Evolutionary conservation across 768 basidiomycete genomes (phyloP).

Genomic region (Albatrellus ellisii): DNA sequence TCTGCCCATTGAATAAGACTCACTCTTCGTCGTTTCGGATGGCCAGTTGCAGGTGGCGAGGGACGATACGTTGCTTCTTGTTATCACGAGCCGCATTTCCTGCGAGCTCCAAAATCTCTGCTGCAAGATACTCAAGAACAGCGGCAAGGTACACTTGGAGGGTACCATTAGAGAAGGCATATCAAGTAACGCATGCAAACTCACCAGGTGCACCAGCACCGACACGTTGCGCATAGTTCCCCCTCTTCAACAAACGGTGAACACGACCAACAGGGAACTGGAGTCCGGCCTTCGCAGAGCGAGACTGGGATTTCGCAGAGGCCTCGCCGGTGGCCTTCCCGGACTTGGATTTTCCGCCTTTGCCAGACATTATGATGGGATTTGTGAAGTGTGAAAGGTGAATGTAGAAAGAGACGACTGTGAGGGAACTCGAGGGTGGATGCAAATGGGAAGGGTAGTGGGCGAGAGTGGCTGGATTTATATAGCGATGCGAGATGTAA

Average conservation of each 20-base stretch:
- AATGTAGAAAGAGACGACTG: constrained; percentile 3
- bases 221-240: constrained; percentile 79
- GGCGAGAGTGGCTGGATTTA: constrained; percentile 1
- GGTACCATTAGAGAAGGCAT: constrained; percentile 3
- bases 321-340: constrained; percentile 44
- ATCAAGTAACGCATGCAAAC: constrained; percentile 7
- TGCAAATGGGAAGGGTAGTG: too few species aligned
- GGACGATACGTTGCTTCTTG: constrained; percentile 94
- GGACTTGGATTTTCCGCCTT: constrained; percentile 43
- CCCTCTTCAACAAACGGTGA: constrained; percentile 77
- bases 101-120: constrained; percentile 89
- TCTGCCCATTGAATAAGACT: constrained; percentile 13
- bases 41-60: constrained; percentile 88
- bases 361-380: constrained; percentile 28
- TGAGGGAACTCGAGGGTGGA: too few species aligned
- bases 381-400: background rate
- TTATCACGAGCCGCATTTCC: constrained; percentile 85
- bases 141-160: constrained; percentile 76
- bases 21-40: constrained; percentile 91
- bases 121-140: constrained; percentile 85
- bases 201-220: constrained; percentile 79
- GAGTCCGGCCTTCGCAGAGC: constrained; percentile 64
- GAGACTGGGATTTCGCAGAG: constrained; percentile 43
- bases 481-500: background rate
- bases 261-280: constrained; percentile 92